Base-by-base conservation (phyloP, 176 grass and related monocot species). In the Cocos nucifera region DNA sequence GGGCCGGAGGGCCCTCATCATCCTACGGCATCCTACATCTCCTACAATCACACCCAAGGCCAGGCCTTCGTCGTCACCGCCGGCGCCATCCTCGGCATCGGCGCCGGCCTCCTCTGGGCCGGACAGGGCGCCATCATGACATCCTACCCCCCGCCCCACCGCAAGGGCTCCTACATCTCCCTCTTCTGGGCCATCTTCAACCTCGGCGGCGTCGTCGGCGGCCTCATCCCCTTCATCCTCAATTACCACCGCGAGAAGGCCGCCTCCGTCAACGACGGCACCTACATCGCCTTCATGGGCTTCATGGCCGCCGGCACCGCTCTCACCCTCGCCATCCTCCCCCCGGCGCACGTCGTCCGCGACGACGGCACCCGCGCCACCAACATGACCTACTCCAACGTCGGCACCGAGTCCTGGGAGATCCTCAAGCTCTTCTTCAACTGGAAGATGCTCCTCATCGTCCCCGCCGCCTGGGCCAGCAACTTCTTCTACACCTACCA, bases 401-500 rank as follows among this genome's bases (percentile, higher is more conserved):
- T 67, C 1, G 54, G 69, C 68, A 75, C 79, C 50, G 93, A 97
- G 72, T 56, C 57, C 6, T 22, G 53, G 17, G 78, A 80, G 72
- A 88, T 91, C 58, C 22, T 83, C 6, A 69, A 55, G 58, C 84
- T 97, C 20, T 97, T 97, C 81, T 14, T 63, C 58, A 72, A 97
- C 68, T 85, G 87, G 87, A 77, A 7, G 79, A 97, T 97, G 93
- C 81, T 97, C 60, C 84, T 97, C 56, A 79, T 88, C 75, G 72
- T 85, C 2, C 83, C 87, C 4, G 81, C 93, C 4, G 80, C 93
- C 0, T 97, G 87, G 92, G 87, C 81, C 15, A 88, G 83, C 79
- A 97, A 91, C 80, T 97, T 91, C 84, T 97, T 97, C 84, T 97
- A 97, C 81, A 85, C 67, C 6, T 88, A 97, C 78, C 93, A 97